Evolutionary conservation across 495 filamentous ascomycete species (phyloP), one percentile per base, ranked within the genome.

Genomic region (Neurospora sp.): DNA sequence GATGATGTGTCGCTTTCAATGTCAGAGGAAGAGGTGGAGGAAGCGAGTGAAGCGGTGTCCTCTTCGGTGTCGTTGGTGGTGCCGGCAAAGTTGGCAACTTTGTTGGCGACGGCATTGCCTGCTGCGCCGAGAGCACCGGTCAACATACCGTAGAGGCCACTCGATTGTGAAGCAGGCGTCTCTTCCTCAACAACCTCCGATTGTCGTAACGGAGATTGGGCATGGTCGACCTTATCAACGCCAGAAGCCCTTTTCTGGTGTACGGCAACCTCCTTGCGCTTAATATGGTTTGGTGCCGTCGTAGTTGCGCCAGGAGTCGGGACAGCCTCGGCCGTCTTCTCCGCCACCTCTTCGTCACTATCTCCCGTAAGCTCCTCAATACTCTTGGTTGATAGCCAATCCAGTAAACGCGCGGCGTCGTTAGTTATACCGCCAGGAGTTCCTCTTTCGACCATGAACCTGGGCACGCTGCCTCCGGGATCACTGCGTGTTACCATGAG

Each of bases 401-500:
- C 85, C 6, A 98, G 77, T 76, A 98, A 97, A 82, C 93, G 95
- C 70, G 85, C 87, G 0, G 94, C 93, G 79, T 98, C 95, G 35
- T 83, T 82, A 18, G 93, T 89, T 74, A 98, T 96, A 22, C 93
- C 91, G 12, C 86, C 88, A 0, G 95, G 95, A 1, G 95, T 98
- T 46, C 93, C 93, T 77, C 94, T 89, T 80, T 98, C 96, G 27
- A 98, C 92, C 91, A 98, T 92, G 83, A 96, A 98, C 38, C 93
- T 87, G 0, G 95, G 95, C 9, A 98, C 94, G 71, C 88, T 96
- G 40, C 95, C 96, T 31, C 96, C 95, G 0, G 95, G 95, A 75
- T 98, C 94, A 79, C 91, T 94, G n/a, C 95, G 85, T 2, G 95
- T 97, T 31, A 98, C 89, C 96, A 98, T 97, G 42, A 97, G 89